Evolutionary conservation across 768 basidiomycete genomes (phyloP).

Genomic region (Pisolithus tinctorius): DNA sequence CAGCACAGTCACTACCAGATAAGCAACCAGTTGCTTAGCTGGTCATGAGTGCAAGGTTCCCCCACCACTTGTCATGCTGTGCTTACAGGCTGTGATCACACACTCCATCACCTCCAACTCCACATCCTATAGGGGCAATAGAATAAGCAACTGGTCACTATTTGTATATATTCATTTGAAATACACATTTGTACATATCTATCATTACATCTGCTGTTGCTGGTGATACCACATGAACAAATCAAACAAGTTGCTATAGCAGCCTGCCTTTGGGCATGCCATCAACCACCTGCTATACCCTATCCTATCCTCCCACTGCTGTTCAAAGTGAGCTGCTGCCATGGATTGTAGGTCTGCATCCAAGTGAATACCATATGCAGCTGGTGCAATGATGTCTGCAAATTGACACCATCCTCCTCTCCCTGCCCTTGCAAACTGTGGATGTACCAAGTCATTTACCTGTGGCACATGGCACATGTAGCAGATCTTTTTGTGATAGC

Average conservation of each 20-base stretch:
- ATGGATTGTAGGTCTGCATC: neutral
- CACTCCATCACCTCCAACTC: too few relatives aligned
- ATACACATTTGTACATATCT: too few relatives aligned
- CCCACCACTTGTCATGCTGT: too few relatives aligned
- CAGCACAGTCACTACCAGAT: too few relatives aligned
- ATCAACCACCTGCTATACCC: neutral
- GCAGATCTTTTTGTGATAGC: constrained; percentile 6
- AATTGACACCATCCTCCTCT: neutral
- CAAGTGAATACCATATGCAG: neutral
- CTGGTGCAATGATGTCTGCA: neutral
- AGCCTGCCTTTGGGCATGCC: neutral
- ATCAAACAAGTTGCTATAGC: neutral
- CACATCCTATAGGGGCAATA: too few relatives aligned
- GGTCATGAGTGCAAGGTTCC: too few relatives aligned
- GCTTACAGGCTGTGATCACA: too few relatives aligned
- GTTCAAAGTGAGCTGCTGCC: neutral
- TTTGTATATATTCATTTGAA: too few relatives aligned
- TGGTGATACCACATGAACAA: neutral
- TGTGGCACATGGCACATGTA: constrained; percentile 7
- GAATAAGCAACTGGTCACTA: too few relatives aligned
- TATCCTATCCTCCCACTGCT: neutral
- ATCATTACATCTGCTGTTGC: too few relatives aligned
- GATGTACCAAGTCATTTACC: neutral
- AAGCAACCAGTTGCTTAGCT: too few relatives aligned
- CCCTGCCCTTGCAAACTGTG: neutral